Evolutionary conservation across 129 eudicot species (phyloP), one percentile per base, ranked within the genome.

Genomic region (Apium graveolens): DNA sequence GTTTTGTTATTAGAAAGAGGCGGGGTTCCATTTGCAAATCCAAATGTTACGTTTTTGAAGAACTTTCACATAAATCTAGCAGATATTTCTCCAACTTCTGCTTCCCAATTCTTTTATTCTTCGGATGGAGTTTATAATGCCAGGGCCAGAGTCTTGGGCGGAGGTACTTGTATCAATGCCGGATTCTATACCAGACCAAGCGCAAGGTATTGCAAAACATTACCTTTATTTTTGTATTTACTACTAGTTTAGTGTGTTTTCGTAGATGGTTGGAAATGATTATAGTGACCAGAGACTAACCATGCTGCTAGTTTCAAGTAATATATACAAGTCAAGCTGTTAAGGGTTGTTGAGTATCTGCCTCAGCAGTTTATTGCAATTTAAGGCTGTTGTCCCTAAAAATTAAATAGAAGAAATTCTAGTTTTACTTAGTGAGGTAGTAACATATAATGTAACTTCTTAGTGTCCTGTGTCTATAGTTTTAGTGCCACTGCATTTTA

Each of bases 101-200:
- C 97, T 57, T 90, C 99, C 16, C 99, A 95, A 42, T 77, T 73
- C 41, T 95, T 95, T 71, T 45, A 82, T 62, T 95, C 99, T 80
- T 88, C 96, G 62, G 99, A 95, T 74, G 97, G 99, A 0, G 99
- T 95, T 39, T 90, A 84, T 74, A 95, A 95, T 82, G 84, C 99
- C 3, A 78, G 99, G 80, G 99, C 97, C 53, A 84, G 95, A 72
- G 87, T 92, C 27, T 85, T 95, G 82, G 99, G 99, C 43, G 99
- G 99, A 38, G 99, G 96, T 42, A 84, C 94, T 80, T 76, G 87
- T 78, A 95, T 95, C 75, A 95, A 95, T 89, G 99, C 97, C 4
- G 99, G 99, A 17, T 95, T 95, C 81, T 95, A 95, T 88, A 91
- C 97, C 13, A 84, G 99, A 31, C 97, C 99, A 55, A 87, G 96